phyloP scores from a whole-genome alignment of 73 alveolate genomes.

The Paramecium bursaria region DNA sequence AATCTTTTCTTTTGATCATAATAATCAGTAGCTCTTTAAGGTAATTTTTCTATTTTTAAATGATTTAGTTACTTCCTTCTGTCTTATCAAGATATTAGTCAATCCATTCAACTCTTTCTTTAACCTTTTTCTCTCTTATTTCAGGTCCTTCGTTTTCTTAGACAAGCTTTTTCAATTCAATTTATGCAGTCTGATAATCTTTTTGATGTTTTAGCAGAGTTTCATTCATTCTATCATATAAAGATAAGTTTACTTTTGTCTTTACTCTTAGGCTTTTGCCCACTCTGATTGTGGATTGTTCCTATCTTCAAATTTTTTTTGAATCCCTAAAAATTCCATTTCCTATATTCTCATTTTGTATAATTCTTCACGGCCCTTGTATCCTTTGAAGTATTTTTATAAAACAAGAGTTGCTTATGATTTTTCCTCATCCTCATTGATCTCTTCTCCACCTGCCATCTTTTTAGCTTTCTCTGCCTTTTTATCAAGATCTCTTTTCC shows the following conservation, averaged over 20 bases:
- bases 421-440: slow-evolving; percentile 78
- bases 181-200: slow-evolving; percentile 77
- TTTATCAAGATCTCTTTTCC: slow-evolving; percentile 62
- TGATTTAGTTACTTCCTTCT: slow-evolving; percentile 54
- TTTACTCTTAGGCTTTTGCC: slow-evolving; percentile 71
- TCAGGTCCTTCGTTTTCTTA: slow-evolving; percentile 90
- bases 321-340: slow-evolving; percentile 86
- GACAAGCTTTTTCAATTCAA: slow-evolving; percentile 80
- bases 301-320: slow-evolving; percentile 71
- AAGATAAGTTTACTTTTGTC: slow-evolving; percentile 70
- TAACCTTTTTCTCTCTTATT: slow-evolving; percentile 80
- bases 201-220: slow-evolving; percentile 68
- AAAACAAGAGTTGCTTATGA: slow-evolving; percentile 75
- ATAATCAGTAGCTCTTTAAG: slow-evolving; percentile 55
- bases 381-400: slow-evolving; percentile 84
- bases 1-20: slow-evolving; percentile 60
- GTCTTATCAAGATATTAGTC: slow-evolving; percentile 76
- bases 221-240: slow-evolving; percentile 42
- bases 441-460: slow-evolving; percentile 77
- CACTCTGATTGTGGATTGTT: slow-evolving; percentile 69
- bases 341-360: slow-evolving; percentile 85
- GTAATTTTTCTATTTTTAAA: slow-evolving; percentile 38
- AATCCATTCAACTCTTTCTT: slow-evolving; percentile 89
- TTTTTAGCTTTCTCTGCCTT: slow-evolving; percentile 72
- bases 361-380: slow-evolving; percentile 82